Percentiles rank a stretch among this genome's conserved stretches.
Evolutionary conservation across 768 basidiomycete genomes (phyloP).

Genomic region (Coprinellus micaceus): DNA sequence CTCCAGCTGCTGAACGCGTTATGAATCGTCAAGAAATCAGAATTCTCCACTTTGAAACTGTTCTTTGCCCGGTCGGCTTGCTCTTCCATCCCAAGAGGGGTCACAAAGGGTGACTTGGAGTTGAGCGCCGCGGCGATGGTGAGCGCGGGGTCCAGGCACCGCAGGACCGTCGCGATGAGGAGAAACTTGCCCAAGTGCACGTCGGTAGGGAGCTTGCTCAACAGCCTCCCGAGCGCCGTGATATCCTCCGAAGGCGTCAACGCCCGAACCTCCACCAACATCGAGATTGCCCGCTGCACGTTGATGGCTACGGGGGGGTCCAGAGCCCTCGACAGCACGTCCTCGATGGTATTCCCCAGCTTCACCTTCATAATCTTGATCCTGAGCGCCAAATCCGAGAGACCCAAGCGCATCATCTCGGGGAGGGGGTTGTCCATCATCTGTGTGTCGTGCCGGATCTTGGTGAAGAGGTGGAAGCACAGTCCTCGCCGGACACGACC

Average conservation of each 20-base stretch:
- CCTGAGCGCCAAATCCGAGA: slow-evolving; percentile 86
- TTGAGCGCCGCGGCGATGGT: slow-evolving; percentile 92
- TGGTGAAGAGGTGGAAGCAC: slow-evolving; percentile 96
- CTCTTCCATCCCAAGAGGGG: slow-evolving; percentile 82
- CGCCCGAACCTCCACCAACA: slow-evolving; percentile 91
- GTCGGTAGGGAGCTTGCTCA: slow-evolving; percentile 92
- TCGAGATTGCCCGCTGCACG: slow-evolving; percentile 83
- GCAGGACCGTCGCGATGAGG: slow-evolving; percentile 76
- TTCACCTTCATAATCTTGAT: slow-evolving; percentile 94
- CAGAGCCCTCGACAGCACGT: slow-evolving; percentile 80
- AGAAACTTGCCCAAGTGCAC: slow-evolving; percentile 95
- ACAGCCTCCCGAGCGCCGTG: slow-evolving; percentile 85
- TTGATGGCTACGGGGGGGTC: slow-evolving; percentile 87
- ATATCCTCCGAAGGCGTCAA: slow-evolving; percentile 85
- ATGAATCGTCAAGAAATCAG: slow-evolving; percentile 92
- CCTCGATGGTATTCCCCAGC: slow-evolving; percentile 81
- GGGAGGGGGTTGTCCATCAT: slow-evolving; percentile 88
- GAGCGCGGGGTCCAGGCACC: slow-evolving; percentile 92
- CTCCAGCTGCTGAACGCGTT: slow-evolving; percentile 90
- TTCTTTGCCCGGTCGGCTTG: slow-evolving; percentile 84
- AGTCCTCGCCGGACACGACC: slow-evolving; percentile 87
- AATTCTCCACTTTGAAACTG: slow-evolving; percentile 80
- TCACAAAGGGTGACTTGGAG: slow-evolving; percentile 89
- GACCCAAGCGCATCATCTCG: slow-evolving; percentile 90
- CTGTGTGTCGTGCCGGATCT: slow-evolving; percentile 79